These are phyloP conservation scores for Sporisorium scitamineum DNA, from an alignment of 1,284 basidiomycete species.

Conservation along the genomic window DNA sequence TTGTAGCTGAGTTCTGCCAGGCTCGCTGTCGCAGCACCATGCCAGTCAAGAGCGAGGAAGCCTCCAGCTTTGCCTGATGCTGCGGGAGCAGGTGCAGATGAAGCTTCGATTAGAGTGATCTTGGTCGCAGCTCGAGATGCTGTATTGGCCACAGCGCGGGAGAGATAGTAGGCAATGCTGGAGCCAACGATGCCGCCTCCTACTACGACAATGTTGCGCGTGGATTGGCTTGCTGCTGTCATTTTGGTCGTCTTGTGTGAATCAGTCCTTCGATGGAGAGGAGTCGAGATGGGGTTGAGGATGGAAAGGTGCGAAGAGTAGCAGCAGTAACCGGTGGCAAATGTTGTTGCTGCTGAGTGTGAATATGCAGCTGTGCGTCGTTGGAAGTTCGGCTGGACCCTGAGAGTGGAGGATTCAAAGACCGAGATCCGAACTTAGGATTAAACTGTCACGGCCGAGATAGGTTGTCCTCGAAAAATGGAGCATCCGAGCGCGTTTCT, in stretches of 20 bases:
- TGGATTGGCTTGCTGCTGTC: slow-evolving; percentile 22
- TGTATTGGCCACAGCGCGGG: slow-evolving; percentile 18
- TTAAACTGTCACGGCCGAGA: slow-evolving; percentile 20
- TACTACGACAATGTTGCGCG: slow-evolving; percentile 63
- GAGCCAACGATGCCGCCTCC: slow-evolving; percentile 82
- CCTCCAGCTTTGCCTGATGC: slow-evolving; percentile 92
- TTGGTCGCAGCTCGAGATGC: slow-evolving; percentile 17
- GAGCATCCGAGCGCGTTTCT: slow-evolving; percentile 22
- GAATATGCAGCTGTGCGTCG: slow-evolving; percentile 5
- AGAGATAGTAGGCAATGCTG: slow-evolving; percentile 83
- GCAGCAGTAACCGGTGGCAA: slow-evolving; percentile 12
- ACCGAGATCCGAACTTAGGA: not conserved
- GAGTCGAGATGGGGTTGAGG: not conserved
- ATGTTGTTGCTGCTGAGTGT: not conserved
- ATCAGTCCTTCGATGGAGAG: not conserved
- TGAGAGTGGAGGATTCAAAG: slow-evolving; percentile 3
- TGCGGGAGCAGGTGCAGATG: slow-evolving; percentile 72
- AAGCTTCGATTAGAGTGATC: slow-evolving; percentile 80
- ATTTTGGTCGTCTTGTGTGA: slow-evolving; percentile 10
- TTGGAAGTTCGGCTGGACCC: slow-evolving; percentile 2
- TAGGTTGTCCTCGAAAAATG: slow-evolving; percentile 1
- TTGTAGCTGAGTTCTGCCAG: slow-evolving; percentile 81
- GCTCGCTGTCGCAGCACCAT: slow-evolving; percentile 70
- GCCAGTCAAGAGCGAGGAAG: slow-evolving; percentile 86
- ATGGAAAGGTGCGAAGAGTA: not conserved